Evolutionary conservation across 192 early-diverging fungal species (phyloP), one percentile per base, ranked within the genome.

Genomic region (Pilobolus umbonatus): DNA sequence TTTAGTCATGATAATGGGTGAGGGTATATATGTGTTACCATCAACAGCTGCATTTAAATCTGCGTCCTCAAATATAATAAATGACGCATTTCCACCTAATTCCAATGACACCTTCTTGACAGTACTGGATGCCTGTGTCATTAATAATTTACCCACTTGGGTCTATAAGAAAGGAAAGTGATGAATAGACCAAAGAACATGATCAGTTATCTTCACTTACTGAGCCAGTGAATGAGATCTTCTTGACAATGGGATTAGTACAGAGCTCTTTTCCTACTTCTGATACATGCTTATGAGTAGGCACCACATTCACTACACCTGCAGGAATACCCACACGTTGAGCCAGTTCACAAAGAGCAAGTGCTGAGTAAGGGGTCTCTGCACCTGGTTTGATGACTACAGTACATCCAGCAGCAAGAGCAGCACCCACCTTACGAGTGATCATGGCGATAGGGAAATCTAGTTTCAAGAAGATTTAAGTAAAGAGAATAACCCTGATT

Each of bases 391-490:
- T 92, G n/a, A 86, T 68, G 15, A 92, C 84, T 11, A 80, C 74
- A 0, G 85, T 82, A 71, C 88, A 89, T 25, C 90, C 90, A 43
- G 88, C 90, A 14, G 87, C 88, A 46, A 92, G 49, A 3, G 90
- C 88, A 2, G 90, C 87, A 22, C 83, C 88, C 9, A 83, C 61
- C 59, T 93, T 91, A 49, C 88, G 73, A 0, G 88, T 87, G 10
- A 90, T 76, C 88, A 95, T 94, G 7, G 93, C 92, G 55, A 71
- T 81, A 4, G 94, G 94, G 60, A 92, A 94, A 64, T 95, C 85
- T 82, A 69, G 24, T 28, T 24, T 21, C 44, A 12, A 47, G 45
- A 22, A 22, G 26, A 4, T 17, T 49, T 11, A 48, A 19, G 40
- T 43, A 38, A n/a, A n/a, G 36, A 38, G 15, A 38, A 8, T 38